Conservation (phyloP, 2,329 filamentous ascomycete species). For the Pseudomassariella vexata region DNA sequence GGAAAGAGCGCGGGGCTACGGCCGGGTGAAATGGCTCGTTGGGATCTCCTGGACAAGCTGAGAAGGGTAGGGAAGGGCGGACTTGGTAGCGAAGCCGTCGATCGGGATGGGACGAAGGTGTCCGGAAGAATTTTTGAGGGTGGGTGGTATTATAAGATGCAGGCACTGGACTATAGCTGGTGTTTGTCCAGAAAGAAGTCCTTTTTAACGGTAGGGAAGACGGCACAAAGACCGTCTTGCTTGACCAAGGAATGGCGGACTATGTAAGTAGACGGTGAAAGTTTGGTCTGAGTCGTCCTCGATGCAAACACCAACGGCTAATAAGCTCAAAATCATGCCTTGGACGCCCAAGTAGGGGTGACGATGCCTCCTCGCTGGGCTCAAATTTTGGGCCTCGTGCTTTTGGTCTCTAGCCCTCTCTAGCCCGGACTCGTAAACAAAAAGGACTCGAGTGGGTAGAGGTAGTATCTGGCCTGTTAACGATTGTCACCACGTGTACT, state of each 20-base stretch:
- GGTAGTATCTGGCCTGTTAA: constrained; percentile 22
- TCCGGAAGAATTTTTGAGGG: constrained; percentile 10
- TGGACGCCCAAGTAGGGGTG: constrained; percentile 19
- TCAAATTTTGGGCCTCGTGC: constrained; percentile 21
- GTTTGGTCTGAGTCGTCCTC: constrained; percentile 13
- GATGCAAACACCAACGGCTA: constrained; percentile 20
- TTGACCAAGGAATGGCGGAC: constrained; percentile 13
- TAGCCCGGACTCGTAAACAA: constrained; percentile 10
- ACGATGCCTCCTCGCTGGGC: constrained; percentile 17
- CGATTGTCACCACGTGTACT: constrained; percentile 25
- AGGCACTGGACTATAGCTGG: constrained; percentile 13
- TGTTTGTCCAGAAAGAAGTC: constrained; percentile 11
- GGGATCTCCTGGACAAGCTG: constrained; percentile 11
- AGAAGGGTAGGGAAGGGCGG: constrained; percentile 12
- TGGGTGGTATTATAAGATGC: constrained; percentile 12
- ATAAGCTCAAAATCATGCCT: constrained; percentile 16
- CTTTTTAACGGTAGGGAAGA: constrained; percentile 12
- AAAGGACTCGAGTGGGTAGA: constrained; percentile 19
- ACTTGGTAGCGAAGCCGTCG: constrained; percentile 12
- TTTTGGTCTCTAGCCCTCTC: constrained; percentile 11
- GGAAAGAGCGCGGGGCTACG: constrained; percentile 10
- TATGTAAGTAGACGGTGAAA: constrained; percentile 15
- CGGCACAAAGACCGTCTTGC: constrained; percentile 12
- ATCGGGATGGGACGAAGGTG: constrained; percentile 12
- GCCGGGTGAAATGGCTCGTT: constrained; percentile 11